Percentiles rank a stretch among this genome's conserved stretches.
Evolutionary conservation across 2,329 filamentous ascomycete species (phyloP).

Genomic region (Aspergillus unguis): DNA sequence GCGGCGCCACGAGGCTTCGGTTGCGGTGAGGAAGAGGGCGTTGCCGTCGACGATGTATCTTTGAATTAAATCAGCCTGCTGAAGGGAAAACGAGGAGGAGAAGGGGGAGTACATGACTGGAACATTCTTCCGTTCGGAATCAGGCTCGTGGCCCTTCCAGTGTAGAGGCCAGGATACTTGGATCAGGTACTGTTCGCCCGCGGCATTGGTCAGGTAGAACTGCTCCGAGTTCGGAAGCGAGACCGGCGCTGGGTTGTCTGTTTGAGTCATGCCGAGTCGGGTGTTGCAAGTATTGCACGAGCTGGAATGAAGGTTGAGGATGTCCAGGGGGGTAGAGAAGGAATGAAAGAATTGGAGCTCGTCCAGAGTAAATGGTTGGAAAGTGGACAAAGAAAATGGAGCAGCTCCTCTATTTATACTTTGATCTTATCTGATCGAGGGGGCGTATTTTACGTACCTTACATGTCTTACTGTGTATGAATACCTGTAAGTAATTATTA

Average conservation of each 20-base stretch:
- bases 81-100: no score
- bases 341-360: no score
- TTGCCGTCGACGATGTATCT: conserved; percentile 26
- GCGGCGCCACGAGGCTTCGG: conserved; percentile 21
- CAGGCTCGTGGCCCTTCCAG: conserved; percentile 9
- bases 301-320: not conserved
- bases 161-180: conserved; percentile 23
- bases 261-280: not conserved
- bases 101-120: conserved; percentile 4
- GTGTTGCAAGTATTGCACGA: not conserved
- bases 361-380: no score
- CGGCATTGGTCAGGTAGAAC: conserved; percentile 15
- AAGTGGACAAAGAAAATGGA: no score
- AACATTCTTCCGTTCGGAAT: not conserved
- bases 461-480: no score
- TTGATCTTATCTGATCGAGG: no score
- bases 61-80: no score
- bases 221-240: conserved; percentile 18
- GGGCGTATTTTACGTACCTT: no score
- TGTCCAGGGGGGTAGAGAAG: not conserved
- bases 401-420: no score
- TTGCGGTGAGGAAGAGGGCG: conserved; percentile 23
- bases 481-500: no score
- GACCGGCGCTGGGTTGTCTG: not conserved
- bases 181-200: conserved; percentile 17